phyloP scores from a whole-genome alignment of 1,284 basidiomycete species.

The Baeospora myosura region DNA sequence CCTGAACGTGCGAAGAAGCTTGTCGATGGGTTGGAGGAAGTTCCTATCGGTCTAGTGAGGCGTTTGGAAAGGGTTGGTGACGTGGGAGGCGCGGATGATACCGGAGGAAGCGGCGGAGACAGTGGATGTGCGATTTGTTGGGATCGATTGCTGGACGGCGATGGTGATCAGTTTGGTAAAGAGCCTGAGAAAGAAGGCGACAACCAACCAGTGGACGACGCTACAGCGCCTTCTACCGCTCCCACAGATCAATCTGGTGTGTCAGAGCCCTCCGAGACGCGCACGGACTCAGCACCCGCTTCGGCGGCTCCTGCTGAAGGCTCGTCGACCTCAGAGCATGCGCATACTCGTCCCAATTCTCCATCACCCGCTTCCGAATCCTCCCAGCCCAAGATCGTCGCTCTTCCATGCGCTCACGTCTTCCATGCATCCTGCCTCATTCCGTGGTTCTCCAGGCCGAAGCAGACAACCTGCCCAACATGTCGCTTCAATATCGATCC shows the following conservation, averaged over 20 bases:
- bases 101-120: slow-evolving; percentile 30
- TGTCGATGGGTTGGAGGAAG: slow-evolving; percentile 55
- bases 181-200: slow-evolving; percentile 21
- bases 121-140: slow-evolving; percentile 68
- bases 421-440: slow-evolving; percentile 70
- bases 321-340: slow-evolving; percentile 10
- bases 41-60: slow-evolving; percentile 58
- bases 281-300: slow-evolving; percentile 14
- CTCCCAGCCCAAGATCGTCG: slow-evolving; percentile 39
- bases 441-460: slow-evolving; percentile 72
- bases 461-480: slow-evolving; percentile 72
- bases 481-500: slow-evolving; percentile 78
- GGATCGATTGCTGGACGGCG: slow-evolving; percentile 53
- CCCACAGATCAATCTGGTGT: background rate
- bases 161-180: slow-evolving; percentile 32
- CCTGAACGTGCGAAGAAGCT: slow-evolving; percentile 8
- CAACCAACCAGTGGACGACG: slow-evolving; percentile 17
- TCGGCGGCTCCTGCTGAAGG: slow-evolving; percentile 9
- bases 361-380: too few species aligned
- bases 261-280: too few species aligned
- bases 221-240: slow-evolving; percentile 13
- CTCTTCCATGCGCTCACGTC: slow-evolving; percentile 70
- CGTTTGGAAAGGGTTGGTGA: slow-evolving; percentile 54
- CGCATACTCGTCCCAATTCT: slow-evolving; percentile 11
- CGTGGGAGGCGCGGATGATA: slow-evolving; percentile 28